Evolutionary conservation across 2,329 filamentous ascomycete genomes (phyloP).

Genomic region (Phaeosphaeriaceae sp.): DNA sequence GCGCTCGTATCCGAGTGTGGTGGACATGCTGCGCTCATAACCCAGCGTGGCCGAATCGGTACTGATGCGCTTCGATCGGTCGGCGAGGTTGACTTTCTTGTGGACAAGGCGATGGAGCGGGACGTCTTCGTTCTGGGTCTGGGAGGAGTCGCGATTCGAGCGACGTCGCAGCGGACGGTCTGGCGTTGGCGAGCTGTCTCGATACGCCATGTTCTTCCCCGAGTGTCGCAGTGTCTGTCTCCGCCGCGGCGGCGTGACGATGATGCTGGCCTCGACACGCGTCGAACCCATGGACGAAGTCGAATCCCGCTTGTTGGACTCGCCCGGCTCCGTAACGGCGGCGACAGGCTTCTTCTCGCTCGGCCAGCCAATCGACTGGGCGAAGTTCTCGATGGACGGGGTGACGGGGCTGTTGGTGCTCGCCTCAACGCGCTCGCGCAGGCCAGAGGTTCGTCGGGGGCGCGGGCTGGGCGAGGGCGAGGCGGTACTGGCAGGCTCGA

Average conservation of each 20-base stretch:
- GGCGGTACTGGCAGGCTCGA: slow-evolving; percentile 19
- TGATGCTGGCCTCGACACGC: slow-evolving; percentile 62
- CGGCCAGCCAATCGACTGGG: slow-evolving; percentile 60
- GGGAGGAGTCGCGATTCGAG: slow-evolving; percentile 55
- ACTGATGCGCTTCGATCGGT: slow-evolving; percentile 47
- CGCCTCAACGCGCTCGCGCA: slow-evolving; percentile 43
- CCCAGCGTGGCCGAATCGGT: slow-evolving; percentile 32
- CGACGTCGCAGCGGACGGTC: slow-evolving; percentile 52
- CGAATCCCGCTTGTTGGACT: slow-evolving; percentile 55
- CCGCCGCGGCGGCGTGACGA: slow-evolving; percentile 57
- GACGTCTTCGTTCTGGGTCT: slow-evolving; percentile 51
- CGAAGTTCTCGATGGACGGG: slow-evolving; percentile 56
- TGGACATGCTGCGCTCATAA: background rate
- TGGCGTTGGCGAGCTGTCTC: slow-evolving; percentile 40
- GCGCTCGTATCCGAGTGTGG: slow-evolving; percentile 16
- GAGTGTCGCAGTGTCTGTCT: slow-evolving; percentile 59
- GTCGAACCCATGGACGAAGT: slow-evolving; percentile 61
- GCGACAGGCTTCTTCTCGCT: slow-evolving; percentile 40
- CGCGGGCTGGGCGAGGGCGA: slow-evolving; percentile 29
- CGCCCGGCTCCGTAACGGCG: slow-evolving; percentile 31
- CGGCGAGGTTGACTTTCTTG: slow-evolving; percentile 58
- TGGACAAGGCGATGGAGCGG: slow-evolving; percentile 59
- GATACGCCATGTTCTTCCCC: slow-evolving; percentile 60
- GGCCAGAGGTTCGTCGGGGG: slow-evolving; percentile 30
- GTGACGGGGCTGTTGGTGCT: slow-evolving; percentile 41